Conservation (phyloP, 352 stramenopile species). For the Phytopythium litorale region DNA sequence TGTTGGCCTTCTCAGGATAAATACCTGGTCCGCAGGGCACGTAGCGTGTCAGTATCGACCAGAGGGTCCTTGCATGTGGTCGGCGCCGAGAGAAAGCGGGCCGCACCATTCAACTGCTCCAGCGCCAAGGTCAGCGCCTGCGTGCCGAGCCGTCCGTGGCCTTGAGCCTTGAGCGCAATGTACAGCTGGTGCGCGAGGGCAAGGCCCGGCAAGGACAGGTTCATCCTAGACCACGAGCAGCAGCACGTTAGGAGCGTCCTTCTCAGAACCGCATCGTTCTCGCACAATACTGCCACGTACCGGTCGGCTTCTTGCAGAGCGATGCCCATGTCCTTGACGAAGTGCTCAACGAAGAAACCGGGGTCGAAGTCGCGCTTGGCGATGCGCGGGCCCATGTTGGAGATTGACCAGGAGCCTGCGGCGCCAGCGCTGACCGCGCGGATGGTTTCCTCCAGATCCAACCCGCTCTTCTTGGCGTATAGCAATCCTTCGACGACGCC, state of each 20-base stretch:
- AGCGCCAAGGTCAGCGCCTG: slow-evolving; percentile 86
- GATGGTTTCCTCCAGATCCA: slow-evolving; percentile 89
- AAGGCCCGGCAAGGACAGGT: slow-evolving; percentile 78
- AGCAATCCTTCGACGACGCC: slow-evolving; percentile 86
- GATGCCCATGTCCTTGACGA: slow-evolving; percentile 90
- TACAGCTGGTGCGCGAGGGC: slow-evolving; percentile 86
- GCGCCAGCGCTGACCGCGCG: slow-evolving; percentile 79
- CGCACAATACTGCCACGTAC: slow-evolving; percentile 15
- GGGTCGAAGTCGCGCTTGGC: slow-evolving; percentile 86
- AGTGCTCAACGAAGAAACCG: slow-evolving; percentile 91
- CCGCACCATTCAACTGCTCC: slow-evolving; percentile 81
- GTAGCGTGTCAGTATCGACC: neutral
- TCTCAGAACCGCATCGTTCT: neutral
- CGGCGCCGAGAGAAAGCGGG: neutral
- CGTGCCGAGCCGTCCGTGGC: slow-evolving; percentile 72
- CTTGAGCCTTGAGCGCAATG: slow-evolving; percentile 80
- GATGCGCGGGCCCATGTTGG: slow-evolving; percentile 87
- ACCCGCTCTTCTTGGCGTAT: slow-evolving; percentile 83
- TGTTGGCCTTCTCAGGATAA: slow-evolving; percentile 37
- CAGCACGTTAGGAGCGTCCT: neutral
- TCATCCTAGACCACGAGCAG: slow-evolving; percentile 51
- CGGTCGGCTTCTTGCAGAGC: slow-evolving; percentile 81
- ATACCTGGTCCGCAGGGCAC: slow-evolving; percentile 20
- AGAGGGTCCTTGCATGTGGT: neutral
- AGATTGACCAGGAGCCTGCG: slow-evolving; percentile 88